A percentile compares a stretch with the other conserved stretches of the same genome.
phyloP scores from a whole-genome alignment of 78 protist genomes.

The Chrysochromulina parva region DNA sequence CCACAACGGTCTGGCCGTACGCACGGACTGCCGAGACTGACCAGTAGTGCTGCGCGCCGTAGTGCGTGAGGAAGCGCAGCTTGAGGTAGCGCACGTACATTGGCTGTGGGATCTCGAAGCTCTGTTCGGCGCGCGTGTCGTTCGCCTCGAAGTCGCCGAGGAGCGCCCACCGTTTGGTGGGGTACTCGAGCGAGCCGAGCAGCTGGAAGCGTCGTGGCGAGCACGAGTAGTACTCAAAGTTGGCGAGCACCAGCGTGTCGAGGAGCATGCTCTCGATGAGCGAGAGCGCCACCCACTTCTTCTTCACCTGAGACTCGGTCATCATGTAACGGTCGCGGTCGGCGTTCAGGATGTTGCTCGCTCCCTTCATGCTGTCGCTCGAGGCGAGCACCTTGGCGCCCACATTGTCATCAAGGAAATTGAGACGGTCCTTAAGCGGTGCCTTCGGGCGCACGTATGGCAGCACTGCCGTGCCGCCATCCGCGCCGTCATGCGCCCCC shows the following conservation, averaged over 20 bases:
- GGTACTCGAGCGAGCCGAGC: conserved; percentile 5
- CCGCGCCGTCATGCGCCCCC: not conserved
- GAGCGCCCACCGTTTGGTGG: not conserved
- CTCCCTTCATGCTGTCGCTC: not conserved
- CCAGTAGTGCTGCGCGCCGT: conserved; percentile 27
- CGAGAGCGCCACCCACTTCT: not conserved
- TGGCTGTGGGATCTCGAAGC: not conserved
- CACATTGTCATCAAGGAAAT: not conserved
- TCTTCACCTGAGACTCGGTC: not conserved
- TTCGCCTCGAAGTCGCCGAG: not conserved
- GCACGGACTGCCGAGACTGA: not conserved
- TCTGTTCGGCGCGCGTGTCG: not conserved
- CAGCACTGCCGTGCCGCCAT: not conserved
- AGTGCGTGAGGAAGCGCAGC: conserved; percentile 8
- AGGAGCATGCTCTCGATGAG: not conserved
- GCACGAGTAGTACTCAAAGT: not conserved
- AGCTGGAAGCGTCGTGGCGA: not conserved
- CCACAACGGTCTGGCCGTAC: conserved; percentile 6
- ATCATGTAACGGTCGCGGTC: conserved; percentile 2
- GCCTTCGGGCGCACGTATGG: not conserved
- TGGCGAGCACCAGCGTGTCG: not conserved
- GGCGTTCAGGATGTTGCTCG: not conserved
- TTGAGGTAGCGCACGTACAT: not conserved
- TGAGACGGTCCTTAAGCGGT: not conserved
- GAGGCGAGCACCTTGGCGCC: conserved; percentile 5